Evolutionary conservation across 202 grass and related monocot genomes (phyloP).

Genomic region (Brachypodium distachyon): DNA sequence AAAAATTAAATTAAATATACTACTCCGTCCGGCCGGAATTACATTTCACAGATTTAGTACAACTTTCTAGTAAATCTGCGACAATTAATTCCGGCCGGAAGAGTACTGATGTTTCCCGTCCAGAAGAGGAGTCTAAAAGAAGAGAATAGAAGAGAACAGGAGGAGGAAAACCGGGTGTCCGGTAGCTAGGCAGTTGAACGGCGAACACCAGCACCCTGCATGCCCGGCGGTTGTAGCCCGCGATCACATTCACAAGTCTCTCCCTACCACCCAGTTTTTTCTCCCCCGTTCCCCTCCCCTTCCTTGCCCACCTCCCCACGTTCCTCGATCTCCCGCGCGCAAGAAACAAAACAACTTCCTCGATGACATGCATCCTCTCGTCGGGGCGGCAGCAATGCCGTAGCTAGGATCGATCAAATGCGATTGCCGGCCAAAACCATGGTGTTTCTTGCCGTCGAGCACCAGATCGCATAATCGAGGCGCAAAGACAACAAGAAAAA

Average conservation of each 20-base stretch:
- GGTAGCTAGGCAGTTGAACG: conserved; percentile 8
- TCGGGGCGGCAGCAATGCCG: not conserved
- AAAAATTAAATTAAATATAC: too few relatives aligned
- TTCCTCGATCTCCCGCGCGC: not conserved
- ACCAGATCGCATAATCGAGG: conserved; percentile 31
- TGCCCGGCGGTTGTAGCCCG: conserved; percentile 13
- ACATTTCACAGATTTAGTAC: too few relatives aligned
- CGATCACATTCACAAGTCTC: conserved; percentile 11
- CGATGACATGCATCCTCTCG: not conserved
- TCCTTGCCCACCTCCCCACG: not conserved
- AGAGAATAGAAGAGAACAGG: not conserved
- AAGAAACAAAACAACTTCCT: not conserved
- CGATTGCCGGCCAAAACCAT: conserved; percentile 12
- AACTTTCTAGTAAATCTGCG: too few relatives aligned
- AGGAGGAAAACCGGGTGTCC: not conserved
- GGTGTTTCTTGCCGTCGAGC: conserved; percentile 5
- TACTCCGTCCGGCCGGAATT: too few relatives aligned
- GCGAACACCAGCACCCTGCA: not conserved
- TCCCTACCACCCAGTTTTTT: conserved; percentile 31
- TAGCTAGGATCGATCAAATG: conserved; percentile 9
- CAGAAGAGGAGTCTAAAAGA: too few relatives aligned
- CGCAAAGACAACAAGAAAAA: conserved; percentile 34
- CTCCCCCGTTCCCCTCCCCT: not conserved
- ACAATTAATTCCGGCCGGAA: too few relatives aligned
- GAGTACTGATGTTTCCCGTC: too few relatives aligned